These are phyloP conservation scores for Termitomyces eurrhizus DNA, from an alignment of 768 basidiomycete genomes.

Conservation along the genomic window DNA sequence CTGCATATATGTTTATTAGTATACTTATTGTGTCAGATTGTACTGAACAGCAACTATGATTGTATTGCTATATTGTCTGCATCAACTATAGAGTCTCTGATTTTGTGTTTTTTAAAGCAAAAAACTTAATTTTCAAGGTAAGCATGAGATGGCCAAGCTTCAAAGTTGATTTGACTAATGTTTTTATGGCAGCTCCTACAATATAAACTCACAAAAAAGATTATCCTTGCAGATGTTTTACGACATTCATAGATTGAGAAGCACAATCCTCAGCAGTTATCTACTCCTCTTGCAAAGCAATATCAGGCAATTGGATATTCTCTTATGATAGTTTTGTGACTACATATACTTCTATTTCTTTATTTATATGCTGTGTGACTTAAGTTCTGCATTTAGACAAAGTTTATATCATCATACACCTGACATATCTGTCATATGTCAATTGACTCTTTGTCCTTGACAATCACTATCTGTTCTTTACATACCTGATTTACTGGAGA, in stretches of 20 bases:
- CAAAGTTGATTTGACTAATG: background rate
- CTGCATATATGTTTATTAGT: slow-evolving; percentile 46
- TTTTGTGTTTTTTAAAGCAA: slow-evolving; percentile 57
- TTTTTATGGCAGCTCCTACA: slow-evolving; percentile 61
- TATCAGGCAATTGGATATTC: no score
- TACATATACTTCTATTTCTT: no score
- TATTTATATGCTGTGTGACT: no score
- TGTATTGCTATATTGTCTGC: slow-evolving; percentile 84
- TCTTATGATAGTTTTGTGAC: no score
- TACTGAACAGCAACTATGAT: slow-evolving; percentile 45
- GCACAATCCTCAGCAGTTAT: slow-evolving; percentile 43
- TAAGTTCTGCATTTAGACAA: no score
- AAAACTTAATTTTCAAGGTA: slow-evolving; percentile 60
- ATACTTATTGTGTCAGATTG: background rate
- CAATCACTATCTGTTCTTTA: no score
- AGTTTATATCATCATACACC: no score
- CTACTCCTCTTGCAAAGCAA: no score
- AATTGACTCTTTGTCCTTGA: no score
- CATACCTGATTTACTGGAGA: no score
- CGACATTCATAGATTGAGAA: slow-evolving; percentile 85
- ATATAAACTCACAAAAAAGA: slow-evolving; percentile 73
- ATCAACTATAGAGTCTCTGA: slow-evolving; percentile 74
- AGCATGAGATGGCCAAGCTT: slow-evolving; percentile 11
- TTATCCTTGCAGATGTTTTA: slow-evolving; percentile 74
- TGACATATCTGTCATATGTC: no score